Base-by-base conservation (phyloP, 164 flowering plant species). In the Berberis thunbergii region DNA sequence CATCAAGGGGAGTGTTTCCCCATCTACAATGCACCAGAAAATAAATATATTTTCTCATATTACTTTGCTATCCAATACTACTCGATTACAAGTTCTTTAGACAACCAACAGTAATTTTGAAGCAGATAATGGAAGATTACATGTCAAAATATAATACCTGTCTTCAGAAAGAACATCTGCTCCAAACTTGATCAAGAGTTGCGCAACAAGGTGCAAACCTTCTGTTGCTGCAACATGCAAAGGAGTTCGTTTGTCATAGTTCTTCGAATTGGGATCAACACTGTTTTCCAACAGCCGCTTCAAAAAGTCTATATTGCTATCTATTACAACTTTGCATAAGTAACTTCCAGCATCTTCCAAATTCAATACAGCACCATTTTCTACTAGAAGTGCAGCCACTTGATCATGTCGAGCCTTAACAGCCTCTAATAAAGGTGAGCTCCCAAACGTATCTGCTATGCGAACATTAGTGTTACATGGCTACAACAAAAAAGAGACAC, bases 341-440 rank as follows among this genome's bases (percentile, higher is more conserved):
- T 67, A 81, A 62, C 57, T 68, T 50, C 91, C 91, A 61, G 83
- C 77, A 65, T 83, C 79, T 45, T 74, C 26, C 26, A 26, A 26
- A 26, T 26, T 26, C 26, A 26, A 26, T 26, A 26, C 26, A 0
- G 26, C 26, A 26, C 26, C 26, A 26, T 26, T 26, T 26, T 26
- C 26, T 26, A 26, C 26, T 26, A 26, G 26, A 26, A 26, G 26
- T 26, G 26, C 26, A 26, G 26, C 26, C 26, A 26, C 26, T 26
- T 0, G 26, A 26, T 26, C 88, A 62, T 84, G 80, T 9, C 88
- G 83, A 68, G 70, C 67, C 75, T 78, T 84, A 59, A 86, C 69
- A 49, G 91, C 91, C 73, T 86, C 91, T 2, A 78, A 70, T 49
- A 86, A 65, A 57, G 91, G 91, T 43, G 84, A 74, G 56, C 72